Evolutionary conservation across 1,139 yeast genomes (phyloP), one percentile per base, ranked within the genome.

Genomic region (Scheffersomyces titani): DNA sequence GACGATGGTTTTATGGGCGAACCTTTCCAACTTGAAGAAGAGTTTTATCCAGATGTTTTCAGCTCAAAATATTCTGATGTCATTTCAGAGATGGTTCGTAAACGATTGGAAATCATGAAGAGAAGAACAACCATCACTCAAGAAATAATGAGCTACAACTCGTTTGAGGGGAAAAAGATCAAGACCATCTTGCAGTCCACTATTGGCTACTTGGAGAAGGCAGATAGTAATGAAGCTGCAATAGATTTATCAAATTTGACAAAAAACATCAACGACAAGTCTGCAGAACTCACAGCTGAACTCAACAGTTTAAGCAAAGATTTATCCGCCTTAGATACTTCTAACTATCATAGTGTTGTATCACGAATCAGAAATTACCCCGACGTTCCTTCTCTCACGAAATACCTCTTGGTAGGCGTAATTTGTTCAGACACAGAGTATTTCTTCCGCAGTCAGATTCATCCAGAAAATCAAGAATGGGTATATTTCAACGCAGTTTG

Each of bases 101-200:
- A 63, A 52, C 68, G 69, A 51, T 53, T 60, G 7, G 60, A 58
- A 22, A 44, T 61, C 6, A 56, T 65, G 50, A 52, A 61, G 48
- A 59, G 65, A 45, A 60, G 77, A 51, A 53, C 64, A 18, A 56
- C 63, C 49, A 50, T 65, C 13, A 63, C 74, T 44, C 62, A 64
- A 44, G 61, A 63, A 51, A 65, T 76, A 36, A 71, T 76, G 72
- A 61, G 64, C 6, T 62, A 70, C 54, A 75, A 66, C 54, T 71
- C 77, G 11, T 76, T 75, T 59, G 80, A 75, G 59, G 81, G 81
- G 1, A 76, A 76, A 59, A 68, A 67, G 36, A 66, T 77, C 36
- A 68, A 66, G 46, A 61, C 63, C 5, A 60, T 77, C 18, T 60
- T 77, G 44, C 63, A 65, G 21, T 64, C 63, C 7, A 59, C 74